These are phyloP conservation scores for Ophiostoma piceae DNA, from an alignment of 2,329 filamentous ascomycete species.

Conservation along the genomic window DNA sequence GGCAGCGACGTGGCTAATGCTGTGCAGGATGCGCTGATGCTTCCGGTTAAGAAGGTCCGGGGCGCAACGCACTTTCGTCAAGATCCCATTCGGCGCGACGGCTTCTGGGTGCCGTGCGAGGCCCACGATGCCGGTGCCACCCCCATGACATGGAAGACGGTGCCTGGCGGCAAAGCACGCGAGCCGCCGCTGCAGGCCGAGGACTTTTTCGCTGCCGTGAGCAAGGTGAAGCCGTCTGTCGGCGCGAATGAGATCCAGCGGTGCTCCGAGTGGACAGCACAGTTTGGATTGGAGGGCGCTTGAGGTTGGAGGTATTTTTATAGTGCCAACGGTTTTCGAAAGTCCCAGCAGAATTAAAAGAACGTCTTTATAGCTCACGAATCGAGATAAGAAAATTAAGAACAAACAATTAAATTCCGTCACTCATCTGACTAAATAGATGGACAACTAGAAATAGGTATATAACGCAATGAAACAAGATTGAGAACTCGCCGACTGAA, in stretches of 20 bases:
- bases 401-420: not conserved
- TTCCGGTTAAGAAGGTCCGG: not conserved
- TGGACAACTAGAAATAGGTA: conserved; percentile 8
- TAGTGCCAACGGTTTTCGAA: no score
- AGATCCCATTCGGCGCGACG: not conserved
- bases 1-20: not conserved
- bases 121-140: not conserved
- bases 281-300: not conserved
- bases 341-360: not conserved
- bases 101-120: not conserved
- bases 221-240: not conserved
- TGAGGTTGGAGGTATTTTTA: not conserved
- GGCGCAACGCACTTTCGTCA: not conserved
- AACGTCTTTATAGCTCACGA: not conserved
- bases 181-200: not conserved
- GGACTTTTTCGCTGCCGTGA: not conserved
- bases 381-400: not conserved
- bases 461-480: conserved; percentile 12
- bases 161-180: not conserved
- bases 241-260: not conserved
- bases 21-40: not conserved
- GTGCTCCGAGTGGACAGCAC: not conserved
- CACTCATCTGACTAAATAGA: not conserved
- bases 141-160: not conserved
- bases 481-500: not conserved